phyloP scores from a whole-genome alignment of 768 basidiomycete species.

The Leccinum obscurum region DNA sequence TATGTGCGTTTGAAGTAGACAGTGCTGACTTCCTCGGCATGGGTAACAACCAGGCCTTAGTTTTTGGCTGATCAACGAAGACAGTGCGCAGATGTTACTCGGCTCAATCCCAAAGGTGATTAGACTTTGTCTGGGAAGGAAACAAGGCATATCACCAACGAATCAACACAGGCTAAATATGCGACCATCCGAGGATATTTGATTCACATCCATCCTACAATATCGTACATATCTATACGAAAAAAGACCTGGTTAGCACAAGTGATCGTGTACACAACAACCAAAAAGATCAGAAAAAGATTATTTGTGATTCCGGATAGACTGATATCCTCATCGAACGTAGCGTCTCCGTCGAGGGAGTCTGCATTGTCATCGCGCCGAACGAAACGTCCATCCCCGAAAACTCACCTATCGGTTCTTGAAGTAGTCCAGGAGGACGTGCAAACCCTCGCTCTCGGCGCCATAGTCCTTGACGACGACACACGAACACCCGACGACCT shows the following conservation, averaged over 20 bases:
- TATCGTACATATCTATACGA: conserved; percentile 9
- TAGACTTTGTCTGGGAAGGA: too few species aligned
- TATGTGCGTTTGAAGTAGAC: too few species aligned
- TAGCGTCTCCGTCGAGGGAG: conserved; percentile 84
- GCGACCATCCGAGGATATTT: neutral
- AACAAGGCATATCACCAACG: too few species aligned
- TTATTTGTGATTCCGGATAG: conserved; percentile 31
- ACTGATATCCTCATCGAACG: conserved; percentile 57
- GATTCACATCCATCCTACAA: conserved; percentile 18
- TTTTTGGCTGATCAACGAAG: too few species aligned
- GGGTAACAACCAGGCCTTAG: too few species aligned
- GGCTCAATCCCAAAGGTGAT: too few species aligned
- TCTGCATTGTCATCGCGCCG: conserved; percentile 77
- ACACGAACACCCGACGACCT: conserved; percentile 89
- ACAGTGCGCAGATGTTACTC: too few species aligned
- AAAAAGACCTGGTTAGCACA: conserved; percentile 12
- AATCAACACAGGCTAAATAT: neutral
- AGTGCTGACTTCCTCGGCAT: too few species aligned
- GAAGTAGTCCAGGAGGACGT: conserved; percentile 95
- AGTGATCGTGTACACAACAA: neutral
- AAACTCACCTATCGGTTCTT: conserved; percentile 72
- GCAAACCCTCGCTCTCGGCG: conserved; percentile 89
- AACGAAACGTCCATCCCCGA: conserved; percentile 11
- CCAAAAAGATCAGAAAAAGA: conserved; percentile 58
- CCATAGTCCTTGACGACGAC: conserved; percentile 99